A percentile compares a stretch with the other conserved stretches of the same genome.
phyloP scores from a whole-genome alignment of 2,329 filamentous ascomycete genomes.

The Rugonectria rugulosa region DNA sequence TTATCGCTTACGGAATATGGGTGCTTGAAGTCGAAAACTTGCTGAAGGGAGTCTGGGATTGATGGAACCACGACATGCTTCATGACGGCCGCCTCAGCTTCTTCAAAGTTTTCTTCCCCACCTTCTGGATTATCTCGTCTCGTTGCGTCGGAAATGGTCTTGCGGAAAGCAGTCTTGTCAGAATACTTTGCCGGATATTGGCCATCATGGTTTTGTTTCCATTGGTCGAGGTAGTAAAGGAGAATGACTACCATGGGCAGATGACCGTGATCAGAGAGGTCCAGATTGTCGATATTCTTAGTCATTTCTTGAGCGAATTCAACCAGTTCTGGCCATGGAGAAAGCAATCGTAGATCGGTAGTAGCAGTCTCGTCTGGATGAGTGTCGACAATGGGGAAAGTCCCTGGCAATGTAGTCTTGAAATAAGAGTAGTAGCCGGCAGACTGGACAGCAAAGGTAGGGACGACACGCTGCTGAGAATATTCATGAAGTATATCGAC shows the following conservation, averaged over 20 bases:
- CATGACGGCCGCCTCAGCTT: conserved; percentile 85
- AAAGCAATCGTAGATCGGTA: conserved; percentile 82
- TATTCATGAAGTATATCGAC: conserved; percentile 57
- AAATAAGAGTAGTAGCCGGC: conserved; percentile 92
- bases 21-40: conserved; percentile 77
- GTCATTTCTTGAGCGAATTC: conserved; percentile 74
- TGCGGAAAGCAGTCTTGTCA: conserved; percentile 85
- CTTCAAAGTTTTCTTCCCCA: conserved; percentile 96
- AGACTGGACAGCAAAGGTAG: conserved; percentile 85
- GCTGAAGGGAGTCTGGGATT: conserved; percentile 72
- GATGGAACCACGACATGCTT: conserved; percentile 79
- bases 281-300: conserved; percentile 71
- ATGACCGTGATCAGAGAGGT: conserved; percentile 87
- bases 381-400: conserved; percentile 93
- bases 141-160: conserved; percentile 70
- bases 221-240: conserved; percentile 80
- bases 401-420: conserved; percentile 76
- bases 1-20: conserved; percentile 55
- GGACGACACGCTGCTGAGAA: conserved; percentile 65
- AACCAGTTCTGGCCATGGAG: conserved; percentile 84
- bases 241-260: conserved; percentile 86
- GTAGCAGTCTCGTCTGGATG: conserved; percentile 89
- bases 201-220: conserved; percentile 76
- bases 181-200: conserved; percentile 76
- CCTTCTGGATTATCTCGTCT: conserved; percentile 80